These are phyloP conservation scores for Cytospora schulzeri DNA, from an alignment of 2,329 filamentous ascomycete species.

Conservation along the genomic window DNA sequence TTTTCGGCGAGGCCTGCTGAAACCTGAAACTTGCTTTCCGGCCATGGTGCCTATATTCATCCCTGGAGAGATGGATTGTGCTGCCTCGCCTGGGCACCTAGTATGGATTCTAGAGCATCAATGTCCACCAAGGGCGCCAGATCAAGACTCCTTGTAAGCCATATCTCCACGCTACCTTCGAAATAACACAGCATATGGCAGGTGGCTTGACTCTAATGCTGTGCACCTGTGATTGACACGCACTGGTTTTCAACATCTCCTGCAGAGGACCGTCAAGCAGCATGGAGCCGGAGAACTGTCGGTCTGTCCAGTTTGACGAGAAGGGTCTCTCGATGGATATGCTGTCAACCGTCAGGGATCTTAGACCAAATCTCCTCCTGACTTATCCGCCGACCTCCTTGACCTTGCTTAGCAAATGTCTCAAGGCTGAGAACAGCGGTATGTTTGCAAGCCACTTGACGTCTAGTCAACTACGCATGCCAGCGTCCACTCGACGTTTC, in stretches of 20 bases:
- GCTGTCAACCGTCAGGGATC: background rate
- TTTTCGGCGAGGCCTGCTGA: background rate
- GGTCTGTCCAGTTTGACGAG: background rate
- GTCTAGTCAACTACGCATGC: background rate
- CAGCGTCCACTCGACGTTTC: background rate
- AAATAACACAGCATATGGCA: conserved; percentile 9
- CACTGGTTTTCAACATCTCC: conserved; percentile 4
- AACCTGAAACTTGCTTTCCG: no score
- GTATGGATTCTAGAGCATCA: background rate
- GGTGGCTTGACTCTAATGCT: conserved; percentile 18
- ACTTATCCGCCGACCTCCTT: background rate
- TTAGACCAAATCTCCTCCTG: background rate
- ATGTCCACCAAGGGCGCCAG: background rate
- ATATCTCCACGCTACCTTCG: no score
- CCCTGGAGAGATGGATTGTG: no score
- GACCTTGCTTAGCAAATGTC: background rate
- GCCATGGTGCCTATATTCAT: background rate
- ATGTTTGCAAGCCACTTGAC: background rate
- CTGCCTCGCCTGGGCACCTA: no score
- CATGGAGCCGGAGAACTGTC: background rate
- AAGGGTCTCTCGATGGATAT: background rate
- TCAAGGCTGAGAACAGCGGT: background rate
- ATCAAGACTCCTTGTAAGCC: background rate
- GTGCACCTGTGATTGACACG: conserved; percentile 9
- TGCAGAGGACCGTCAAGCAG: background rate